These are phyloP conservation scores for Tricholomella constricta DNA, from an alignment of 768 basidiomycete species.

Conservation along the genomic window DNA sequence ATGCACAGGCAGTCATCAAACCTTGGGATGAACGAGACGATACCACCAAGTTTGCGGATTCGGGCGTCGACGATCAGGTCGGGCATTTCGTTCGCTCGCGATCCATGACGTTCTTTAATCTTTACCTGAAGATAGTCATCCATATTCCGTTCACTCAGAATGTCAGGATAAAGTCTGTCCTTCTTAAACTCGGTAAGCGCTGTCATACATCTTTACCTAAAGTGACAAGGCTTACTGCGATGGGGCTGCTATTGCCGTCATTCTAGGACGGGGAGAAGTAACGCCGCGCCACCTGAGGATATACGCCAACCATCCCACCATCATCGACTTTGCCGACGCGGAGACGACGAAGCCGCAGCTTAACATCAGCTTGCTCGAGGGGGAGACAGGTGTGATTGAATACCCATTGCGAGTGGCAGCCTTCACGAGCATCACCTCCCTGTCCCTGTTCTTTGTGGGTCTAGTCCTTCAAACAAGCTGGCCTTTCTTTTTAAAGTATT, in stretches of 20 bases:
- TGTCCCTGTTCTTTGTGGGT: constrained; percentile 81
- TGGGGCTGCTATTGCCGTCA: no score
- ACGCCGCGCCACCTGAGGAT: constrained; percentile 75
- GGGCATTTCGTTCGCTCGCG: constrained; percentile 13
- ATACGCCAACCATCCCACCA: constrained; percentile 72
- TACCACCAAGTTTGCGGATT: constrained; percentile 65
- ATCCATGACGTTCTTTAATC: constrained; percentile 10
- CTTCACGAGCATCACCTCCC: constrained; percentile 70
- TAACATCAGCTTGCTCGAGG: constrained; percentile 69
- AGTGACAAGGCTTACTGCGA: not conserved
- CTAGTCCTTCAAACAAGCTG: not conserved
- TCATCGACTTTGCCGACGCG: constrained; percentile 77
- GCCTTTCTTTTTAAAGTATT: not conserved
- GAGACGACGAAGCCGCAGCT: constrained; percentile 71
- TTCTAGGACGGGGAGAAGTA: constrained; percentile 67
- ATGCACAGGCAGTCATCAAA: constrained; percentile 76
- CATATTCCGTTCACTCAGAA: constrained; percentile 81
- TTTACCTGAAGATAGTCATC: constrained; percentile 63
- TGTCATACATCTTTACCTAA: not conserved
- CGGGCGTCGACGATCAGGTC: constrained; percentile 86
- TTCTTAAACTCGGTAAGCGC: constrained; percentile 72
- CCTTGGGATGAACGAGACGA: constrained; percentile 81
- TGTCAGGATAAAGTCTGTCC: constrained; percentile 71
- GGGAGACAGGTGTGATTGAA: constrained; percentile 67
- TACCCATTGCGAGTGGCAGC: constrained; percentile 79